A percentile compares a stretch with the other conserved stretches of the same genome.
Evolutionary conservation across 1,284 basidiomycete species (phyloP).

Genomic region (Uromyces viciae-fabae): DNA sequence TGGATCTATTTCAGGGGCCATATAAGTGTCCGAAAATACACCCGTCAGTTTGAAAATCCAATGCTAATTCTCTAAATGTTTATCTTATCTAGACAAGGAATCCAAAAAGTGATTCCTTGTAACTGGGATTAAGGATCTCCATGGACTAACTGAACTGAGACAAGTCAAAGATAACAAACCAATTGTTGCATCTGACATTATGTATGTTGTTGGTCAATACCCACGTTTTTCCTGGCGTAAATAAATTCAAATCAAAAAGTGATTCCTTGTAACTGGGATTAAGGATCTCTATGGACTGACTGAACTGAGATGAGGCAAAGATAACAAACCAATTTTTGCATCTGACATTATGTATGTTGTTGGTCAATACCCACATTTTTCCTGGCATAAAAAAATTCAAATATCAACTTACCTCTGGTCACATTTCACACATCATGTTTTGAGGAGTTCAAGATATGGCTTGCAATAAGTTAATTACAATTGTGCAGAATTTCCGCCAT

Average conservation of each 20-base stretch:
- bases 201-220: constrained; percentile 99
- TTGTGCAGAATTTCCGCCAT: constrained; percentile 94
- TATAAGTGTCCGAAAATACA: constrained; percentile 54
- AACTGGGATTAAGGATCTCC: constrained; percentile 96
- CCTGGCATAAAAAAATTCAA: constrained; percentile 66
- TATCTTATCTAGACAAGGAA: constrained; percentile 68
- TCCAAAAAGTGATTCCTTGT: constrained; percentile 98
- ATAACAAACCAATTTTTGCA: constrained; percentile 99
- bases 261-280: constrained; percentile 64
- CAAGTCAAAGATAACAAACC: constrained; percentile 99
- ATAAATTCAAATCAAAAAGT: not conserved
- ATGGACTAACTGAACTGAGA: constrained; percentile 96
- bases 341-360: constrained; percentile 99
- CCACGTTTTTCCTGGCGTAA: constrained; percentile 98
- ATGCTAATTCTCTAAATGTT: too few species aligned
- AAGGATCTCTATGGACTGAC: constrained; percentile 94
- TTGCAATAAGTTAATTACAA: constrained; percentile 99
- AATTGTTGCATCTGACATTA: constrained; percentile 98
- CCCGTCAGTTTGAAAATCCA: not conserved
- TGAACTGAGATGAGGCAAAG: constrained; percentile 98
- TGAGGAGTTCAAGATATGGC: constrained; percentile 98
- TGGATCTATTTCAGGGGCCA: constrained; percentile 96
- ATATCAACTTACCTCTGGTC: too few species aligned
- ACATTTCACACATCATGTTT: too few species aligned
- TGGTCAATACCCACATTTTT: constrained; percentile 99